These are phyloP conservation scores for Dujonia santamariae DNA, from an alignment of 1,139 yeast species.

Conservation along the genomic window DNA sequence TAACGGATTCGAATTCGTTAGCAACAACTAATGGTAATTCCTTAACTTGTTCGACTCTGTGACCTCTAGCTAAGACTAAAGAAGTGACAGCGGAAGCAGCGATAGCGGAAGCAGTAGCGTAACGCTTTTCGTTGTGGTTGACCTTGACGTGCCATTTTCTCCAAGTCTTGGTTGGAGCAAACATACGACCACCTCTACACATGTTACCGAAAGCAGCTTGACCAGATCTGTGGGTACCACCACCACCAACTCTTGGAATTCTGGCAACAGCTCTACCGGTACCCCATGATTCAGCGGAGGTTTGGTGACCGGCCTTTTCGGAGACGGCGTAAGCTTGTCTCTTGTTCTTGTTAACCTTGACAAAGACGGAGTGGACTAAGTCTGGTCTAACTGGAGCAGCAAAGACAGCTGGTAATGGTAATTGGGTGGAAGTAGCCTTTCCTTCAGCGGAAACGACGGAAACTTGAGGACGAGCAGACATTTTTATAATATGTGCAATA, in stretches of 20 bases:
- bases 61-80: constrained; percentile 99
- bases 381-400: constrained; percentile 99
- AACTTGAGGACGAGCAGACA: constrained; percentile 95
- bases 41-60: constrained; percentile 97
- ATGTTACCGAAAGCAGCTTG: constrained; percentile 99
- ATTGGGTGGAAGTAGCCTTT: constrained; percentile 77
- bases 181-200: constrained; percentile 99
- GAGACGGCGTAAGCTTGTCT: constrained; percentile 99
- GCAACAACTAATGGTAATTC: constrained; percentile 98
- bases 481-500: constrained; percentile 26
- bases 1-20: constrained; percentile 86
- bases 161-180: constrained; percentile 99
- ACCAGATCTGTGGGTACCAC: constrained; percentile 99
- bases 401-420: constrained; percentile 98
- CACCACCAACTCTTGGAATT: constrained; percentile 99
- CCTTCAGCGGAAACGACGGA: constrained; percentile 90
- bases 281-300: constrained; percentile 99
- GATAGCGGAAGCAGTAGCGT: constrained; percentile 99
- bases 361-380: constrained; percentile 97
- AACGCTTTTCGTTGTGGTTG: constrained; percentile 99
- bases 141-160: constrained; percentile 99
- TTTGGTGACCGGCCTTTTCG: constrained; percentile 99
- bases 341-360: constrained; percentile 99
- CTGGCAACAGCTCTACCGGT: constrained; percentile 99
- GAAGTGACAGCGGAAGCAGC: constrained; percentile 99